phyloP scores from a whole-genome alignment of 2,329 filamentous ascomycete genomes.

The Dryadomyces quercus-mongolicae region DNA sequence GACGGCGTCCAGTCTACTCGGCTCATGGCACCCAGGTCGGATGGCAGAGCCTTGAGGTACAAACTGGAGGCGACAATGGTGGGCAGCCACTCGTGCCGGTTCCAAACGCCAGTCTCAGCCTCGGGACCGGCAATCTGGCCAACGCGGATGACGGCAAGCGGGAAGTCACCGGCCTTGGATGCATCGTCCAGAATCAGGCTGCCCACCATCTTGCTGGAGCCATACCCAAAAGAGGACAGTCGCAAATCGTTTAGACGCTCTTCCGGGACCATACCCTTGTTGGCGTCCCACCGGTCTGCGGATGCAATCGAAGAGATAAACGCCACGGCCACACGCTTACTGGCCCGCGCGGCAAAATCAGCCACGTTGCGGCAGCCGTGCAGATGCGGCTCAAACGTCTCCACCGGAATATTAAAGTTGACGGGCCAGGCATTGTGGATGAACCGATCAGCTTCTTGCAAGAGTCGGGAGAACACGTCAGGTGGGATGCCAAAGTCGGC shows the following conservation, averaged over 20 bases:
- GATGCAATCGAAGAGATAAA: conserved; percentile 32
- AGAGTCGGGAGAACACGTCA: conserved; percentile 21
- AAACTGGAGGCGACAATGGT: conserved; percentile 34
- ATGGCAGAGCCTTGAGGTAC: conserved; percentile 33
- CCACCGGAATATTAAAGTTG: conserved; percentile 37
- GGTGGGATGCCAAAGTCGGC: conserved; percentile 33
- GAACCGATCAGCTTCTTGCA: conserved; percentile 29
- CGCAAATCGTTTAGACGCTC: conserved; percentile 21
- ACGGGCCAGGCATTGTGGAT: conserved; percentile 46
- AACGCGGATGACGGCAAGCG: conserved; percentile 28
- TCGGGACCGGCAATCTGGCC: conserved; percentile 34
- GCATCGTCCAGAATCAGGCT: conserved; percentile 30
- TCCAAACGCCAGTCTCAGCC: conserved; percentile 33
- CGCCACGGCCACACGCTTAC: conserved; percentile 23
- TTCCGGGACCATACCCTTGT: conserved; percentile 24
- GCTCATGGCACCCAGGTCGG: conserved; percentile 28
- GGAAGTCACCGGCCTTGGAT: conserved; percentile 21
- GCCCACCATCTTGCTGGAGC: conserved; percentile 28
- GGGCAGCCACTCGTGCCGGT: conserved; percentile 45
- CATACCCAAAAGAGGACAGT: conserved; percentile 26
- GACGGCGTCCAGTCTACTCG: conserved; percentile 43
- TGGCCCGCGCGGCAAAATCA: conserved; percentile 22
- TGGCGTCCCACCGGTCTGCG: conserved; percentile 13
- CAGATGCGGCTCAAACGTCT: conserved; percentile 37
- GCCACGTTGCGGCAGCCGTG: conserved; percentile 36